Base-by-base conservation (phyloP, 208 protist species). In the Leishmania braziliensis region DNA sequence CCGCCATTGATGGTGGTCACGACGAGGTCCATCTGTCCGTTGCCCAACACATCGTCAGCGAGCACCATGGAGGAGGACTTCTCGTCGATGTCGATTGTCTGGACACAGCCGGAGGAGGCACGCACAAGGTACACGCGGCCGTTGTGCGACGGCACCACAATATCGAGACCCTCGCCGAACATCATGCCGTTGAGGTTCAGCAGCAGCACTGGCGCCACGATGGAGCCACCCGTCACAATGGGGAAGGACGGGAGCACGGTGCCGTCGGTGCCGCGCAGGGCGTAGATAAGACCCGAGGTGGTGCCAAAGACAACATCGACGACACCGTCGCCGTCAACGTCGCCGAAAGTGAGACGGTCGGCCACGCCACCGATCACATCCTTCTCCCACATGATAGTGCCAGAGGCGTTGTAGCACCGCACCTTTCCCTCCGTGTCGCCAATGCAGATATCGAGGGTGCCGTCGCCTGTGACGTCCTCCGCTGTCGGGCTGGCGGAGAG, bases 11-110 rank as follows among this genome's bases (percentile, higher is more conserved):
- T 85, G 36, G 95, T 98, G 39, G 89, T 95, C 1, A 99, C 91
- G 9, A 99, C 56, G 53, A 99, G 86, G 80, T 98, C 91, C 62
- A 98, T 80, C 56, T 96, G 89, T 2, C 96, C 98, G 83, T 98
- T 95, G 36, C 93, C 92, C 33, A 89, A 94, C 29, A 99, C 70
- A 84, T 99, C 98, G 75, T 98, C 93, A 12, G 92, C 93, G 20
- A 99, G 87, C 69, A 99, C 93, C 90, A 94, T 91, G 16, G 92
- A 86, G 33, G 93, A 97, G 46, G 93, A 92, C 74, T 92, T 91
- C 76, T 99, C 96, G 80, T 97, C 96, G 62, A 98, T 89, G 76
- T 99, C 97, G 68, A 98, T 91, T 43, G 73, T 87, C 76, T 98
- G 89, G 46, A 97, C 84, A 88, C 97, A 99, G n/a, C 87, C 86